phyloP scores from a whole-genome alignment of 495 filamentous ascomycete genomes.

The Penicillium coffeae region DNA sequence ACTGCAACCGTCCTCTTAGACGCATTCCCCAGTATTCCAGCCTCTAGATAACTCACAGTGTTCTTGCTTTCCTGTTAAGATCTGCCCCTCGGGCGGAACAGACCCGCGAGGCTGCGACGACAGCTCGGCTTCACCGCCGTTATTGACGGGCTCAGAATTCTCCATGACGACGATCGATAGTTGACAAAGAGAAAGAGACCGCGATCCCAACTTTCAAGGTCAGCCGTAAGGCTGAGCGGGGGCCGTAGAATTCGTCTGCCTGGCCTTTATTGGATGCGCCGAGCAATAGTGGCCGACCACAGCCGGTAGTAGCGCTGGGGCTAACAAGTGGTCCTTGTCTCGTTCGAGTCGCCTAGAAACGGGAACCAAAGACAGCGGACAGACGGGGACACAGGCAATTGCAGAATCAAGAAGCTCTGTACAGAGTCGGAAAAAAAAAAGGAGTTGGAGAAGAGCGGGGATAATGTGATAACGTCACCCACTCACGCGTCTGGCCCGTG shows the following conservation, averaged over 20 bases:
- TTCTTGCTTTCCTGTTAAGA: slow-evolving; percentile 94
- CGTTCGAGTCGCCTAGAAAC: no score
- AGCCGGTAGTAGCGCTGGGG: slow-evolving; percentile 4
- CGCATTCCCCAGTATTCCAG: no score
- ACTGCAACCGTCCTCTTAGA: not conserved
- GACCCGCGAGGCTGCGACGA: not conserved
- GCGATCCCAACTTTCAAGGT: not conserved
- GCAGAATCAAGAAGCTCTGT: no score
- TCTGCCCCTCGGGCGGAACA: slow-evolving; percentile 42
- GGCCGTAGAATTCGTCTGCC: slow-evolving; percentile 19
- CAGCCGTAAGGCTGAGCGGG: not conserved
- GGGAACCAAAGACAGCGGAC: no score
- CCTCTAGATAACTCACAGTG: slow-evolving; percentile 82
- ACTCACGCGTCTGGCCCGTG: not conserved
- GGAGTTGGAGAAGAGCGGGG: slow-evolving; percentile 9
- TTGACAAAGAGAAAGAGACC: not conserved
- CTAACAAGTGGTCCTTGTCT: not conserved
- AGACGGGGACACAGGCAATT: no score
- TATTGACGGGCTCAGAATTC: slow-evolving; percentile 2
- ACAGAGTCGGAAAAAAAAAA: slow-evolving; percentile 2
- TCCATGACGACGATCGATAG: not conserved
- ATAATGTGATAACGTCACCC: slow-evolving; percentile 22
- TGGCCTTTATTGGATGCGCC: slow-evolving; percentile 10
- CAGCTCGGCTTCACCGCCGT: slow-evolving; percentile 4
- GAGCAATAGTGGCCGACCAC: slow-evolving; percentile 10